Evolutionary conservation across 768 basidiomycete species (phyloP), one percentile per base, ranked within the genome.

Genomic region (Royoungia palumana): DNA sequence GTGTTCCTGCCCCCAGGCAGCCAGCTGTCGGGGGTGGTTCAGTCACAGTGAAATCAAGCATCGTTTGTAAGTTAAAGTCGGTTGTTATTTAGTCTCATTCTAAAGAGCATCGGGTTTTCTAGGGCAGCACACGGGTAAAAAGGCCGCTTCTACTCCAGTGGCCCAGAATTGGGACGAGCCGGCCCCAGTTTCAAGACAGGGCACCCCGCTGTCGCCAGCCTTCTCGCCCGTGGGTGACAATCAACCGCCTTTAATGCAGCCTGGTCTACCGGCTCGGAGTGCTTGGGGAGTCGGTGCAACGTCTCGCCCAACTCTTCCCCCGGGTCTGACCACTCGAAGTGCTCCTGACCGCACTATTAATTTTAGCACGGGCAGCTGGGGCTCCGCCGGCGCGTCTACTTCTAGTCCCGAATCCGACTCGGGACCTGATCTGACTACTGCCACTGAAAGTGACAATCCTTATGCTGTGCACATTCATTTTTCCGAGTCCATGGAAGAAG

Each of bases 1-100:
- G 19, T 22, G 12, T 45, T 17, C 44, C 52, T 34, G 10, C 41
- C 35, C 25, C 30, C 17, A 32, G 21, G 19, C 41, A 41, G 43
- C 65, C 65, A 41, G 65, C 65, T 19, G 39, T 67, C 21, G 65
- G 63, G 1, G 65, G 65, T 17, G 65, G 65, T 6, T 35, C 55
- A 6, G 25, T 69, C 20, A 27, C 19, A 3, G 60, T 67, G 16
- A 67, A 69, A 49, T 50, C 60, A 16, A 48, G 22, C 42, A 62
- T 65, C 35, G 58, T 67, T 46, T 67, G 65, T 67, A 37, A 50
- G 65, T 65, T 7, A 16, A 37, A n/a, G 13, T 9, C 4, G 19
- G 7, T 30, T 10, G 30, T 14, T 20, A 1, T 8, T 16, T 32
- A 24, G 13, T n/a, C 16, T 9, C 10, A 40, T 19, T n/a, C 5